A percentile compares a stretch with the other conserved stretches of the same genome.
Evolutionary conservation across 192 early-diverging fungal species (phyloP).

Genomic region (Funneliformis mosseae): DNA sequence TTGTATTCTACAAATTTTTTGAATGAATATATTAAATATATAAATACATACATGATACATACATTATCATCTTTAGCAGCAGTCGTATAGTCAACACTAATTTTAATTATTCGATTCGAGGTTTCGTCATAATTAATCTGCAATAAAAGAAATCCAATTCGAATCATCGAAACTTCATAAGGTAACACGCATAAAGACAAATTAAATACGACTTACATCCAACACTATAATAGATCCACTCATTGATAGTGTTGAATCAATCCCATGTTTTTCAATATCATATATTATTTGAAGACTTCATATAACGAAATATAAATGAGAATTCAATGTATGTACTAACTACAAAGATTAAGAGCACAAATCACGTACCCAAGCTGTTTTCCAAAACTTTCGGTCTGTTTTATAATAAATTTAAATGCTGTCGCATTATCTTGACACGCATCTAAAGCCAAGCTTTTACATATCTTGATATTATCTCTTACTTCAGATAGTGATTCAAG

Average conservation of each 20-base stretch:
- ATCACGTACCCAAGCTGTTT: neutral
- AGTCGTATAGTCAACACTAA: neutral
- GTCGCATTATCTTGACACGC: neutral
- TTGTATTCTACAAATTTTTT: too few species aligned
- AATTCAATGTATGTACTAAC: neutral
- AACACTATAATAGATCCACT: constrained; percentile 1
- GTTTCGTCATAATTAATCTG: constrained; percentile 25
- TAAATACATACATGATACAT: neutral
- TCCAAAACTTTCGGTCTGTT: neutral
- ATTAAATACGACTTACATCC: constrained; percentile 20
- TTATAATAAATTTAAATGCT: constrained; percentile 2
- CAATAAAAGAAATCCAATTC: neutral
- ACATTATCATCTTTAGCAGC: neutral
- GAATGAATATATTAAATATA: neutral
- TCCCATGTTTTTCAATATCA: too few species aligned
- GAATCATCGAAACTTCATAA: neutral
- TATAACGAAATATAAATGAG: neutral
- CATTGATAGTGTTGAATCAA: neutral
- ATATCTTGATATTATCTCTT: constrained; percentile 19
- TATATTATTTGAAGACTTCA: neutral
- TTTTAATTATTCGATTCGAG: neutral
- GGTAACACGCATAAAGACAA: neutral
- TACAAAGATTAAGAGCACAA: neutral
- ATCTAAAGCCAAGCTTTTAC: constrained; percentile 22
- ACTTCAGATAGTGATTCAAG: neutral